Conservation (phyloP, 192 early-diverging fungal genomes). For the Chytriomyces sp. region DNA sequence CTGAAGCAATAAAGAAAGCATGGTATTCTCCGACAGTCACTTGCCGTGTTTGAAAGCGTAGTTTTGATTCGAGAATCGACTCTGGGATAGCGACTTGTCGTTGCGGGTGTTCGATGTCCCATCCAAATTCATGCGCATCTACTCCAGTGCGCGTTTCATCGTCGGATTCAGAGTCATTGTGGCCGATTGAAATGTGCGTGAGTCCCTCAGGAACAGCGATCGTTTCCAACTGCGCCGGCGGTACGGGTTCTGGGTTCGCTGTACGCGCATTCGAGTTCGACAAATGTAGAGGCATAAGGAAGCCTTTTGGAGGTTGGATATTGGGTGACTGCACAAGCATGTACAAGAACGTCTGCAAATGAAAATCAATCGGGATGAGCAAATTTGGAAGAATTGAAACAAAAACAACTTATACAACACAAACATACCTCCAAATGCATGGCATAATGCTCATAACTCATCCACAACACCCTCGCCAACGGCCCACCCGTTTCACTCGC, state of each 20-base stretch:
- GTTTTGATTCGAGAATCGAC: slow-evolving; percentile 45
- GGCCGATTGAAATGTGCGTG: slow-evolving; percentile 62
- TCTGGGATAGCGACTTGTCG: slow-evolving; percentile 6
- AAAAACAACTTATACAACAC: too few species aligned
- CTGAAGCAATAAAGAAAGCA: slow-evolving; percentile 48
- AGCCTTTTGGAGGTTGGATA: slow-evolving; percentile 50
- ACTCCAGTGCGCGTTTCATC: slow-evolving; percentile 43
- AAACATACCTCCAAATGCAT: slow-evolving; percentile 86
- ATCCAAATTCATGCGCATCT: slow-evolving; percentile 67
- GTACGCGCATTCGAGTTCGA: slow-evolving; percentile 21
- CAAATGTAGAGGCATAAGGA: slow-evolving; percentile 37
- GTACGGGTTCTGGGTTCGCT: not conserved
- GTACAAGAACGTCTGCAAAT: slow-evolving; percentile 77
- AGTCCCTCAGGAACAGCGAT: slow-evolving; percentile 27
- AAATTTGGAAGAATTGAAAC: slow-evolving; percentile 1
- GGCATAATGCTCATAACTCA: slow-evolving; percentile 92
- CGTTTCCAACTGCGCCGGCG: not conserved
- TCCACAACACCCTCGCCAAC: slow-evolving; percentile 72
- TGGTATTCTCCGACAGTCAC: slow-evolving; percentile 82
- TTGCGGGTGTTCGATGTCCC: slow-evolving; percentile 87
- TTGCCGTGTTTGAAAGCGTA: slow-evolving; percentile 75
- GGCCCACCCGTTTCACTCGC: slow-evolving; percentile 35
- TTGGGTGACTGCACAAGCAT: slow-evolving; percentile 80
- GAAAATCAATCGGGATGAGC: slow-evolving; percentile 1
- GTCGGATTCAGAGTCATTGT: slow-evolving; percentile 56